Conservation (phyloP, 148 eudicot species). For the Salicornia ramosissima region DNA sequence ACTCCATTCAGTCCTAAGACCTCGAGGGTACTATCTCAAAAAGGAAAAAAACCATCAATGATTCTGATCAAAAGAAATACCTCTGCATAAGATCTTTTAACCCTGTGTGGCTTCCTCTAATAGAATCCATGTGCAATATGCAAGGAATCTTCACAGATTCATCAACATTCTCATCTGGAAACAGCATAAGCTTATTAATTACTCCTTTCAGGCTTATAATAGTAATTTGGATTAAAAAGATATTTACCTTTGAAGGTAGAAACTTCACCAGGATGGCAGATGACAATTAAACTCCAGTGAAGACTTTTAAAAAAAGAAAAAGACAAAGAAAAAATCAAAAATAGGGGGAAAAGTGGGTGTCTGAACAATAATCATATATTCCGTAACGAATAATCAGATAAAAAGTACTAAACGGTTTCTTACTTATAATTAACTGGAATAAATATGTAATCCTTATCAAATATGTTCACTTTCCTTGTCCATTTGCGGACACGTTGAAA, state of each 20-base stretch:
- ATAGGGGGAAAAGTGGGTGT: not conserved
- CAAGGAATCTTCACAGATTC: conserved; percentile 66
- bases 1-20: not conserved
- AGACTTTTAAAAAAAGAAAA: too few relatives aligned
- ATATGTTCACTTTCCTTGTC: conserved; percentile 89
- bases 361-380: conserved; percentile 4
- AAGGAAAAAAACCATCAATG: not conserved
- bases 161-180: conserved; percentile 43
- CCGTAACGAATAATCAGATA: not conserved
- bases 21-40: conserved; percentile 1
- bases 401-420: conserved; percentile 18
- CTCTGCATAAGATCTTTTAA: conserved; percentile 77
- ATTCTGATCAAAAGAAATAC: conserved; percentile 31
- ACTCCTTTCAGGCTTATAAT: not conserved
- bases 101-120: conserved; percentile 78
- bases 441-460: conserved; percentile 84
- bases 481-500: conserved; percentile 97
- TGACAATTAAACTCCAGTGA: conserved; percentile 90
- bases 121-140: conserved; percentile 94
- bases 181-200: not conserved
- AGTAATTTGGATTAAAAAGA: conserved; percentile 8
- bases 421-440: conserved; percentile 95
- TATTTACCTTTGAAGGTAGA: conserved; percentile 52
- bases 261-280: conserved; percentile 89
- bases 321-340: not conserved